Evolutionary conservation across 306 rosid species (phyloP).

Genomic region (Castanea mollissima): DNA sequence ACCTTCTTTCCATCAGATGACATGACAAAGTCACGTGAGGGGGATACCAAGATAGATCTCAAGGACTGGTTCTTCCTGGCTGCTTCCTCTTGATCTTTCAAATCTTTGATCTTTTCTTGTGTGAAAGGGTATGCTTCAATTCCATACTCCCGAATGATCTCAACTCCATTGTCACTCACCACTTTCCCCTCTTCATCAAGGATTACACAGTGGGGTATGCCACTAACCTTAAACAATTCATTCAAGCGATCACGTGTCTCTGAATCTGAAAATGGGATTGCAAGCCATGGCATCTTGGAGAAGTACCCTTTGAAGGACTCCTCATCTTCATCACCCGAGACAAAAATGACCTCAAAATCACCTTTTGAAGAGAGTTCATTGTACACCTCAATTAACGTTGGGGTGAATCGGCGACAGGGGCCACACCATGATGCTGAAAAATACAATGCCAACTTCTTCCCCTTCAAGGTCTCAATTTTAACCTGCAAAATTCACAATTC

Average conservation of each 20-base stretch:
- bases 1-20: slow-evolving; percentile 56
- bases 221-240: slow-evolving; percentile 40
- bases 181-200: slow-evolving; percentile 39
- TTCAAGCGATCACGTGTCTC: slow-evolving; percentile 32
- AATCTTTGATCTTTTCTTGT: slow-evolving; percentile 16
- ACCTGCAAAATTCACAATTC: slow-evolving; percentile 39
- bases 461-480: slow-evolving; percentile 22
- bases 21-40: slow-evolving; percentile 50
- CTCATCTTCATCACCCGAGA: slow-evolving; percentile 43
- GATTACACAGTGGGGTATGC: slow-evolving; percentile 44
- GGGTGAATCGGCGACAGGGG: slow-evolving; percentile 51
- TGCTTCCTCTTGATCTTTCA: slow-evolving; percentile 31
- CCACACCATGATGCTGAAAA: slow-evolving; percentile 58
- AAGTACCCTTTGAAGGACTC: slow-evolving; percentile 41
- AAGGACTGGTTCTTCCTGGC: slow-evolving; percentile 39
- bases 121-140: slow-evolving; percentile 45
- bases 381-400: slow-evolving; percentile 34
- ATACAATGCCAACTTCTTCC: slow-evolving; percentile 43
- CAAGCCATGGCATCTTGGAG: slow-evolving; percentile 62
- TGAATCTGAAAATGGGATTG: slow-evolving; percentile 31
- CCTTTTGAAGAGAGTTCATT: slow-evolving; percentile 31
- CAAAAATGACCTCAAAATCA: slow-evolving; percentile 44
- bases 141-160: slow-evolving; percentile 35
- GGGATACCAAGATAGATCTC: slow-evolving; percentile 45
- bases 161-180: slow-evolving; percentile 23